A percentile compares a stretch with the other conserved stretches of the same genome.
phyloP scores from a whole-genome alignment of 2,329 filamentous ascomycete genomes.

The Botryotinia globosa region DNA sequence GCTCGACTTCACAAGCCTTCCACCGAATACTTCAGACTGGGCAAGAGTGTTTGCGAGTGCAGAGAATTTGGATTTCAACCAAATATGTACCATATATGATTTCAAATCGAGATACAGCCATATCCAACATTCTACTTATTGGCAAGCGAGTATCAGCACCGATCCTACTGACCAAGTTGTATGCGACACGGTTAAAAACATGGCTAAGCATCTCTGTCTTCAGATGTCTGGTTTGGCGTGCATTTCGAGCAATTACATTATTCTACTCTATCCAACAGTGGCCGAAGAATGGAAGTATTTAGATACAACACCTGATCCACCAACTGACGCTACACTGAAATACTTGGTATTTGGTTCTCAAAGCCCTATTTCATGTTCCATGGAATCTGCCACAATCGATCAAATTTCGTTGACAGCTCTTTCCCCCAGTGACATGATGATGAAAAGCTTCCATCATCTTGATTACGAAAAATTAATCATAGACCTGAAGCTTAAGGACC shows the following conservation, averaged over 20 bases:
- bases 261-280: conserved; percentile 33
- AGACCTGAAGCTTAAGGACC: neutral
- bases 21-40: neutral
- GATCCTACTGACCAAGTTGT: conserved; percentile 19
- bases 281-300: conserved; percentile 36
- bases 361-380: neutral
- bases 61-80: conserved; percentile 23
- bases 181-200: conserved; percentile 22
- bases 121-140: conserved; percentile 17
- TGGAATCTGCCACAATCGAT: neutral
- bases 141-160: conserved; percentile 25
- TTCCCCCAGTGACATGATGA: conserved; percentile 5
- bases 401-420: conserved; percentile 1
- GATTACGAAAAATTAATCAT: conserved; percentile 27
- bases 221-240: conserved; percentile 29
- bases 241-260: conserved; percentile 23
- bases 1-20: conserved; percentile 4
- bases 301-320: conserved; percentile 17
- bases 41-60: neutral
- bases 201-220: conserved; percentile 28
- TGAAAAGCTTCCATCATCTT: conserved; percentile 28
- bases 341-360: conserved; percentile 32
- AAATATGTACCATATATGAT: conserved; percentile 33
- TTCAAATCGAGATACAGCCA: conserved; percentile 25
- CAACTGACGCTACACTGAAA: conserved; percentile 24